phyloP scores from a whole-genome alignment of 768 basidiomycete genomes.

The Dioszegia crocea region DNA sequence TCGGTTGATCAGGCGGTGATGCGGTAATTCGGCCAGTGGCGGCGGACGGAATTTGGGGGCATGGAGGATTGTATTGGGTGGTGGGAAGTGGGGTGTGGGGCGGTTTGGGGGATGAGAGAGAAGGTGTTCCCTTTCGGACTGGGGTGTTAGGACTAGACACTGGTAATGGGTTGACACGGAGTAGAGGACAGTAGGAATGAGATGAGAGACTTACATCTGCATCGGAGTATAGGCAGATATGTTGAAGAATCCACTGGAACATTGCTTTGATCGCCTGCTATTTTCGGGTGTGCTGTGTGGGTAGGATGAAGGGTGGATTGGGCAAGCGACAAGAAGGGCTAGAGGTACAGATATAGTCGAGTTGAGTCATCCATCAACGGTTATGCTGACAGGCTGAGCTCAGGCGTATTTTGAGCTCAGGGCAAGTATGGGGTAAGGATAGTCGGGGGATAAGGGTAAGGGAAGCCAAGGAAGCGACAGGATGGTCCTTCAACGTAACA shows the following conservation, averaged over 20 bases:
- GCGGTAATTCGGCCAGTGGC: constrained; percentile 2
- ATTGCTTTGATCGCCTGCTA: neutral
- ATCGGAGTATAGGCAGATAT: neutral
- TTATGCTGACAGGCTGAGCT: too few species aligned
- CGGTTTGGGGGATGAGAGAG: neutral
- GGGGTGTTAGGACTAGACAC: too few species aligned
- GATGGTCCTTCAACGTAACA: too few species aligned
- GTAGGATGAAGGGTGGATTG: too few species aligned
- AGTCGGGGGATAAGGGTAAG: too few species aligned
- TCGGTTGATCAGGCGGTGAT: neutral
- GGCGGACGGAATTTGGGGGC: constrained; percentile 5
- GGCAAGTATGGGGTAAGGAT: too few species aligned
- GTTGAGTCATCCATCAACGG: too few species aligned
- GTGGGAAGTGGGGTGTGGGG: constrained; percentile 4
- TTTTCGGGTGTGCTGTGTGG: too few species aligned
- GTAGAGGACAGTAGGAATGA: neutral
- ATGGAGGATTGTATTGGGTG: constrained; percentile 10
- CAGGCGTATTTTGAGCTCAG: too few species aligned
- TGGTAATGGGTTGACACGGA: neutral
- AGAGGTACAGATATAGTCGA: too few species aligned
- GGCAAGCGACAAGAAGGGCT: too few species aligned
- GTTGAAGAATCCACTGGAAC: neutral
- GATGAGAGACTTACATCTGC: neutral
- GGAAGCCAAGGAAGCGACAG: too few species aligned
- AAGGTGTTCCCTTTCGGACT: neutral